A percentile compares a stretch with the other conserved stretches of the same genome.
Evolutionary conservation across 768 basidiomycete species (phyloP).

Genomic region (Trametes punicea): DNA sequence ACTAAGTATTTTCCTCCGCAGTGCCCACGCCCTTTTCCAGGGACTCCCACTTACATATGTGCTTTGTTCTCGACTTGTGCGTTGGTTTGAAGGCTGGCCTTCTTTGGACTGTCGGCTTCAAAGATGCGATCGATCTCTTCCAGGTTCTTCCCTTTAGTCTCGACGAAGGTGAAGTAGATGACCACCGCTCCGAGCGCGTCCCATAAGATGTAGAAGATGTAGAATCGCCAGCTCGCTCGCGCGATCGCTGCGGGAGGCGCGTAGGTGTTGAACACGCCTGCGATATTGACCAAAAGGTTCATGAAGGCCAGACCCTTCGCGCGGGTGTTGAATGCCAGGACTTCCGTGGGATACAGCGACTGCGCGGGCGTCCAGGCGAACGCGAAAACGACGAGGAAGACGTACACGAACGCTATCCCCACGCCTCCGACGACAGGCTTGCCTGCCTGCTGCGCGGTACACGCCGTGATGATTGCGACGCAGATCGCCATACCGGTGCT

Average conservation of each 20-base stretch:
- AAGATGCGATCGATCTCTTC: slow-evolving; percentile 24
- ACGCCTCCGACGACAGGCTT: slow-evolving; percentile 29
- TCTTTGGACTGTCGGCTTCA: slow-evolving; percentile 18
- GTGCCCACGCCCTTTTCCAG: not conserved
- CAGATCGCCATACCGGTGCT: slow-evolving; percentile 26
- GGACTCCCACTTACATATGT: not conserved
- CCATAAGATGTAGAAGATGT: slow-evolving; percentile 60
- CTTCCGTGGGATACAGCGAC: slow-evolving; percentile 64
- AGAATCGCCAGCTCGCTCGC: slow-evolving; percentile 38
- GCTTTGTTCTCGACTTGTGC: not conserved
- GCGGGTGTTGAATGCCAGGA: slow-evolving; percentile 60
- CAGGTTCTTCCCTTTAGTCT: slow-evolving; percentile 51
- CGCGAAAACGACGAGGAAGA: slow-evolving; percentile 22
- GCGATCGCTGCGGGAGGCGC: slow-evolving; percentile 74
- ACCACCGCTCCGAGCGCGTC: slow-evolving; percentile 58
- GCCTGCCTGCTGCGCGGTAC: slow-evolving; percentile 30
- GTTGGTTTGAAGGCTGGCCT: slow-evolving; percentile 7
- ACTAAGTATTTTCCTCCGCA: too few relatives aligned
- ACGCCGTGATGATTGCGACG: slow-evolving; percentile 34
- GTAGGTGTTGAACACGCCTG: slow-evolving; percentile 75
- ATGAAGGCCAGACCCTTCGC: slow-evolving; percentile 79
- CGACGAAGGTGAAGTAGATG: slow-evolving; percentile 54
- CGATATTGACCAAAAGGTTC: slow-evolving; percentile 61
- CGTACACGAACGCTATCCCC: slow-evolving; percentile 28
- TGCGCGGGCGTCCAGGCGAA: slow-evolving; percentile 54